Evolutionary conservation across 352 stramenopile genomes (phyloP), one percentile per base, ranked within the genome.

Genomic region (Globisporangium paddicum): DNA sequence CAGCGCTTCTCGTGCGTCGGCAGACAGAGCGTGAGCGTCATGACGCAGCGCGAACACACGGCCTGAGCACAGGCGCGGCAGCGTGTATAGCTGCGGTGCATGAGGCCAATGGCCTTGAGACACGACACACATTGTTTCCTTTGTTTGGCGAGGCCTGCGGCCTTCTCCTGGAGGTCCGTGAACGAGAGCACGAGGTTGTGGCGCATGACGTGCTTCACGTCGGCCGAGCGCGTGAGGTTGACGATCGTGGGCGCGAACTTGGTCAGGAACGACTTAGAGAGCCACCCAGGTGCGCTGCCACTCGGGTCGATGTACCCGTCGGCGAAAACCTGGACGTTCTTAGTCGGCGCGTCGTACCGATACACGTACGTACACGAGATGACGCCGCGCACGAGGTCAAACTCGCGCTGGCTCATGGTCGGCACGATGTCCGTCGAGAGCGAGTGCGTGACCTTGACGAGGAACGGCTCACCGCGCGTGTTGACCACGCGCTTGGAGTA

Each of bases 181-280:
- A 59, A 68, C 28, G 62, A 58, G n/a, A 79, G 58, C 37, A 82
- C 72, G 14, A 82, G 49, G 10, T 62, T 48, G 38, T 77, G 48
- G 3, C 66, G 71, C 71, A 77, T 82, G 48, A 79, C 79, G 57
- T 79, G 77, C 58, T 82, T 82, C 56, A 83, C 73, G 23, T 82
- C 73, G 14, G 71, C 73, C 25, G 71, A 73, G 66, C 71, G 68
- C 48, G 75, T 70, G 13, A 82, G 62, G 52, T 68, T 71, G 5
- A 79, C 69, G 48, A 82, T 71, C 40, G 69, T 79, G 1, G 73
- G 73, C 11, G 71, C 71, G 34, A 82, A 69, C 11, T 72, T 69
- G 32, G 73, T 71, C 26, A 82, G 55, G 54, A 77, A 82, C 3
- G 73, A 62, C 13, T 71, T 71, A 1, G 59, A 67, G 61, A 82